phyloP scores from a whole-genome alignment of 352 stramenopile genomes.

The Phytophthora nicotianae region DNA sequence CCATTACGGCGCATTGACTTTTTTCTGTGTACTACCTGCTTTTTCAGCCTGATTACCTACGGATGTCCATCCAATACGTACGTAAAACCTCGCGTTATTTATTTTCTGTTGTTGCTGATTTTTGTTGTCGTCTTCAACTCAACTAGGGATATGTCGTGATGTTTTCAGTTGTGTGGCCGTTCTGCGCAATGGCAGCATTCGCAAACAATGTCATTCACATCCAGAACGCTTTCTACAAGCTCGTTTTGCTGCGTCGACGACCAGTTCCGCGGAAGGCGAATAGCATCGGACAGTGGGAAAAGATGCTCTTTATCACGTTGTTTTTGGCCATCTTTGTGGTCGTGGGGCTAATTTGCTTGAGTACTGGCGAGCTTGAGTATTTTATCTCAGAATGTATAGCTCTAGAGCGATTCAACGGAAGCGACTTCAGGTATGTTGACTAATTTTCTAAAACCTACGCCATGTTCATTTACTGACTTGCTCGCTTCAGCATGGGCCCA shows the following conservation, averaged over 20 bases:
- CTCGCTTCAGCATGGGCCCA: slow-evolving; percentile 67
- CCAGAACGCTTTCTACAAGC: slow-evolving; percentile 85
- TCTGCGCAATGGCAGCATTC: slow-evolving; percentile 77
- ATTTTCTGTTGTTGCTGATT: slow-evolving; percentile 12
- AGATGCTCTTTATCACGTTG: slow-evolving; percentile 85
- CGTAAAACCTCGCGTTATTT: slow-evolving; percentile 5
- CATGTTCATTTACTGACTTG: slow-evolving; percentile 16
- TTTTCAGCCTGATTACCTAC: slow-evolving; percentile 75
- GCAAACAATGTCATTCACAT: slow-evolving; percentile 87
- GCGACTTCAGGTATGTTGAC: slow-evolving; percentile 77
- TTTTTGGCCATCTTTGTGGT: slow-evolving; percentile 85
- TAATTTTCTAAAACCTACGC: background rate
- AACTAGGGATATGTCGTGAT: slow-evolving; percentile 86
- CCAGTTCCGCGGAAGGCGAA: slow-evolving; percentile 83
- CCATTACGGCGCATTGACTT: background rate
- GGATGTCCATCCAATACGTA: slow-evolving; percentile 91
- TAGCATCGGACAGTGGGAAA: slow-evolving; percentile 89
- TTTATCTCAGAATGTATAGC: slow-evolving; percentile 75
- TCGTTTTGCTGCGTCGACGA: slow-evolving; percentile 69
- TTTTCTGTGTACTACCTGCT: slow-evolving; percentile 4
- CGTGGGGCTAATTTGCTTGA: slow-evolving; percentile 85
- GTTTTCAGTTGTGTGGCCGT: slow-evolving; percentile 89
- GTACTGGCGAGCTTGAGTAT: slow-evolving; percentile 83
- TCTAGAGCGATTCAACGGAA: slow-evolving; percentile 79
- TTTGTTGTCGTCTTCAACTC: background rate